Conservation (phyloP, 1,284 basidiomycete genomes). For the Ceratobasidium sp. region DNA sequence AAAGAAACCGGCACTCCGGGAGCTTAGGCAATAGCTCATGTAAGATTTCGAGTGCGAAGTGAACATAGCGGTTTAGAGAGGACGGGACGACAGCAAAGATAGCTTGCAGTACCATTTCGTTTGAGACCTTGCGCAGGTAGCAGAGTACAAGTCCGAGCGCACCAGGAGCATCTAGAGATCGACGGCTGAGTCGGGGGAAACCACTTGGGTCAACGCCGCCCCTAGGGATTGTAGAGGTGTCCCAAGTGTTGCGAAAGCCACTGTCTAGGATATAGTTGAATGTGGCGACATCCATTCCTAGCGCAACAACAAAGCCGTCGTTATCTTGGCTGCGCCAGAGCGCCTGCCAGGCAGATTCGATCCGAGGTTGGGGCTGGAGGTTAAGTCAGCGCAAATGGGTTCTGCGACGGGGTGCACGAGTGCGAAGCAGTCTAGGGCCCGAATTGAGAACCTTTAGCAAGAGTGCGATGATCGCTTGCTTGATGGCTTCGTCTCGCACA, state of each 20-base stretch:
- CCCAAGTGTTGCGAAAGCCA: slow-evolving; percentile 60
- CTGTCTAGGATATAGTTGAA: slow-evolving; percentile 58
- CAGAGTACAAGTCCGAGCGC: slow-evolving; percentile 64
- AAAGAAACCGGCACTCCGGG: slow-evolving; percentile 58
- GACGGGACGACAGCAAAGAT: slow-evolving; percentile 59
- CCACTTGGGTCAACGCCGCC: slow-evolving; percentile 55
- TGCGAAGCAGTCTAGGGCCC: no score
- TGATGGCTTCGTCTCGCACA: no score
- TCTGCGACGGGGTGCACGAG: no score
- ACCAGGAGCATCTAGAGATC: slow-evolving; percentile 64
- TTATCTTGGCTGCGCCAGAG: slow-evolving; percentile 25
- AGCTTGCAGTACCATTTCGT: slow-evolving; percentile 58
- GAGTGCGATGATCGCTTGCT: no score
- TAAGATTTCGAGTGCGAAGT: slow-evolving; percentile 57
- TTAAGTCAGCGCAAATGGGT: no score
- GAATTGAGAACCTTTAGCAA: no score
- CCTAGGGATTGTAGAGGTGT: slow-evolving; percentile 57
- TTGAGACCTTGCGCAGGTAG: slow-evolving; percentile 62
- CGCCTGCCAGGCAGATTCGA: slow-evolving; percentile 4
- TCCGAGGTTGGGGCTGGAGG: no score
- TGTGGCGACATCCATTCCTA: slow-evolving; percentile 62
- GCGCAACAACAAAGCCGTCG: slow-evolving; percentile 64
- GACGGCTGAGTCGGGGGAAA: slow-evolving; percentile 53
- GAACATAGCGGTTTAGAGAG: slow-evolving; percentile 58
- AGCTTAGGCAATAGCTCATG: slow-evolving; percentile 56